Evolutionary conservation across 2,329 filamentous ascomycete genomes (phyloP).

Genomic region (Acephala macrosclerotiorum): DNA sequence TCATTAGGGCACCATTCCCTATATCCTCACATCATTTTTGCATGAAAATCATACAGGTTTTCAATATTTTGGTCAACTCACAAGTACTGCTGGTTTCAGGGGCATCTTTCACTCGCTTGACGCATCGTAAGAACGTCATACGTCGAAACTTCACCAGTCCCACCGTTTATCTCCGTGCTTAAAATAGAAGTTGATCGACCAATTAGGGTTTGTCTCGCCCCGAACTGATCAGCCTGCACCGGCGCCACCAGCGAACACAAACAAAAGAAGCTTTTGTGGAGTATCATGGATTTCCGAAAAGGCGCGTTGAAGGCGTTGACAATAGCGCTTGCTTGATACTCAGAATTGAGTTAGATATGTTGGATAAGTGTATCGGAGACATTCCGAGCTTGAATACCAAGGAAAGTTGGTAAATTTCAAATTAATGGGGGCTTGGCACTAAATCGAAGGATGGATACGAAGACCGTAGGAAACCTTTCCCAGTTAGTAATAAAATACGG

Average conservation of each 20-base stretch:
- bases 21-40: neutral
- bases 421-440: neutral
- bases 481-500: constrained; percentile 1
- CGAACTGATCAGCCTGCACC: neutral
- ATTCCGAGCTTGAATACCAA: neutral
- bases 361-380: neutral
- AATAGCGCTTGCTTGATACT: neutral
- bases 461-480: neutral
- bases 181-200: constrained; percentile 9
- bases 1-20: neutral
- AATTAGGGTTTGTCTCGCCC: constrained; percentile 10
- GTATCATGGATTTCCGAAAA: constrained; percentile 3
- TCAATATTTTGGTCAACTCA: neutral
- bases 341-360: neutral
- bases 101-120: neutral
- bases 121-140: neutral
- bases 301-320: neutral
- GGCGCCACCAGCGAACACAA: constrained; percentile 14
- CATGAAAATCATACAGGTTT: neutral
- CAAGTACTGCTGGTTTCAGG: neutral
- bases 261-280: constrained; percentile 28
- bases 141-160: neutral
- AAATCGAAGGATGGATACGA: neutral
- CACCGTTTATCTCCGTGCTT: neutral
- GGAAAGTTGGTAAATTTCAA: neutral